phyloP scores from a whole-genome alignment of 208 protist species.

The Leishmania braziliensis region DNA sequence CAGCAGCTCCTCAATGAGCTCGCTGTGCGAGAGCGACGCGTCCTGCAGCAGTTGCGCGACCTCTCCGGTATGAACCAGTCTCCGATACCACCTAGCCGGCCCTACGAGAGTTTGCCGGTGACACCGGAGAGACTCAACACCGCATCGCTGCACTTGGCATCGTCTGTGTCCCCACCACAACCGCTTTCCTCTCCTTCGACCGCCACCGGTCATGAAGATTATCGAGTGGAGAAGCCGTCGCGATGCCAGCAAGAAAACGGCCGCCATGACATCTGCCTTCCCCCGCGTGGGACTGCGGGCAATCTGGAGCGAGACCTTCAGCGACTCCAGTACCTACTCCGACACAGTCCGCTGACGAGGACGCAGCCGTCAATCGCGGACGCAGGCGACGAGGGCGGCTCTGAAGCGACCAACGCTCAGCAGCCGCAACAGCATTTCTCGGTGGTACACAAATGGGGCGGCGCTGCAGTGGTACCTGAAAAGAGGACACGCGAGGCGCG shows the following conservation, averaged over 20 bases:
- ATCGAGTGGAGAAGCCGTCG: neutral
- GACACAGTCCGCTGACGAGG: slow-evolving; percentile 14
- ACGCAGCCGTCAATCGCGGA: too few species aligned
- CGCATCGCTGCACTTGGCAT: neutral
- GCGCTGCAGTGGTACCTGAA: neutral
- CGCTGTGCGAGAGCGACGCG: slow-evolving; percentile 21
- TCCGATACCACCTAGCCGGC: slow-evolving; percentile 22
- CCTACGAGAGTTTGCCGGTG: slow-evolving; percentile 19
- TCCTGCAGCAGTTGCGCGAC: slow-evolving; percentile 29
- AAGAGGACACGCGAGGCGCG: slow-evolving; percentile 17
- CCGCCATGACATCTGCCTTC: too few species aligned
- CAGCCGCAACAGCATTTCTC: neutral
- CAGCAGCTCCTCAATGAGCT: slow-evolving; percentile 30
- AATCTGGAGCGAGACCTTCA: slow-evolving; percentile 22
- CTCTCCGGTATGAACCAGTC: slow-evolving; percentile 28
- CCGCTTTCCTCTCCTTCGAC: neutral
- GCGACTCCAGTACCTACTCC: slow-evolving; percentile 25
- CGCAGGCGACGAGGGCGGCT: neutral
- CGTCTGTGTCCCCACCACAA: neutral
- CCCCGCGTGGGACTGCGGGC: neutral
- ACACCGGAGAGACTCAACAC: slow-evolving; percentile 15
- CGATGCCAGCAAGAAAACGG: neutral
- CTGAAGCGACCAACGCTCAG: neutral
- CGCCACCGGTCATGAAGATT: neutral
- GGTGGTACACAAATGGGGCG: neutral